These are phyloP conservation scores for Lobosporangium transversale DNA, from an alignment of 192 early-diverging fungal species.

Conservation along the genomic window DNA sequence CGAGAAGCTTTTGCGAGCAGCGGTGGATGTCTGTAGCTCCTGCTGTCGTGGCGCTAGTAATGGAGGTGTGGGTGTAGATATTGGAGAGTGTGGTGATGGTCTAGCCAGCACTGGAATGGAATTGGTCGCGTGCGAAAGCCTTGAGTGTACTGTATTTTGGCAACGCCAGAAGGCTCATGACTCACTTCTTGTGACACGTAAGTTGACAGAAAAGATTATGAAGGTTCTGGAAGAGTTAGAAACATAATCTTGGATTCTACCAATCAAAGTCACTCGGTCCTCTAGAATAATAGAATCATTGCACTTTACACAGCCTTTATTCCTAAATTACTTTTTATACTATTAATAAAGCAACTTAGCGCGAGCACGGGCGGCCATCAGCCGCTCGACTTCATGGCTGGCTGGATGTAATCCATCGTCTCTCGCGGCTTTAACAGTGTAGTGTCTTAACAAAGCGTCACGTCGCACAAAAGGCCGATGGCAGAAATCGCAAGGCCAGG, in stretches of 20 bases:
- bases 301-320: too few species aligned
- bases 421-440: conserved; percentile 50
- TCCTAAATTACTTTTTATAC: too few species aligned
- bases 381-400: conserved; percentile 34
- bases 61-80: conserved; percentile 21
- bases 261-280: too few species aligned
- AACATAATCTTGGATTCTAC: not conserved
- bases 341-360: conserved; percentile 44
- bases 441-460: conserved; percentile 40
- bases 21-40: conserved; percentile 38
- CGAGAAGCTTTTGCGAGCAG: conserved; percentile 22
- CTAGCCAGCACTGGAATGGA: conserved; percentile 15
- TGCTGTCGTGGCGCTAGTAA: conserved; percentile 21
- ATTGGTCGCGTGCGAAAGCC: conserved; percentile 44
- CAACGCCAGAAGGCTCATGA: conserved; percentile 33
- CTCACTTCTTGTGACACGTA: not conserved
- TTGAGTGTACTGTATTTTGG: conserved; percentile 44
- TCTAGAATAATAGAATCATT: too few species aligned
- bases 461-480: conserved; percentile 49
- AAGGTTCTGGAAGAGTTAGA: not conserved
- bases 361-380: conserved; percentile 34
- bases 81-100: not conserved
- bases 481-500: conserved; percentile 51
- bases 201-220: conserved; percentile 6
- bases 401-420: conserved; percentile 50